Conservation (phyloP, 2,329 filamentous ascomycete species). For the Monosporascus sp. region DNA sequence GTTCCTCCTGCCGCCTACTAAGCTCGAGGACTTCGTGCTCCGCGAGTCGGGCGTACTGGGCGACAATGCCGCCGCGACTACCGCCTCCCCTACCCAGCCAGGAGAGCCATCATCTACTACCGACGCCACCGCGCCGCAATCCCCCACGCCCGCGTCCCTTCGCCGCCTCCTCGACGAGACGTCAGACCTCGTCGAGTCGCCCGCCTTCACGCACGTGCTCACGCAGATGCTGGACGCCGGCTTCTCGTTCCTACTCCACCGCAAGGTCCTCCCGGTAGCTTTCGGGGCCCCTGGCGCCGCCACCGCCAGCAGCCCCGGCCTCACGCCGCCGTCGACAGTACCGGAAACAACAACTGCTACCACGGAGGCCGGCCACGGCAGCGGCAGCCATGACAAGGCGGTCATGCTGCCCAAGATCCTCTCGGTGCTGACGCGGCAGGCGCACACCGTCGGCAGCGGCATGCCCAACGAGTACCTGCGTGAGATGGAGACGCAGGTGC, state of each 20-base stretch:
- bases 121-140: slow-evolving; percentile 28
- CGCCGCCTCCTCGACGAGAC: slow-evolving; percentile 91
- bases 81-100: slow-evolving; percentile 1
- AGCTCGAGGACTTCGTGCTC: slow-evolving; percentile 79
- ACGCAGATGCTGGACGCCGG: slow-evolving; percentile 81
- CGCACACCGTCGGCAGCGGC: slow-evolving; percentile 80
- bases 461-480: slow-evolving; percentile 66
- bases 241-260: slow-evolving; percentile 79
- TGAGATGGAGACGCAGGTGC: slow-evolving; percentile 66
- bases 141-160: slow-evolving; percentile 54
- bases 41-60: slow-evolving; percentile 75
- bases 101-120: neutral
- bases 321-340: slow-evolving; percentile 2
- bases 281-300: slow-evolving; percentile 57
- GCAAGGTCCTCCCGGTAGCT: slow-evolving; percentile 71
- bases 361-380: slow-evolving; percentile 9
- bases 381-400: slow-evolving; percentile 47
- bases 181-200: slow-evolving; percentile 90
- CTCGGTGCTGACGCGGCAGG: slow-evolving; percentile 85
- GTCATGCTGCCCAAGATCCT: slow-evolving; percentile 79
- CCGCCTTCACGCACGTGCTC: slow-evolving; percentile 81
- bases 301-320: slow-evolving; percentile 38
- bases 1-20: slow-evolving; percentile 73
- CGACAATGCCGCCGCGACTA: slow-evolving; percentile 36
- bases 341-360: neutral